Conservation (phyloP, 495 filamentous ascomycete species). For the Symbiotaphrina buchneri region DNA sequence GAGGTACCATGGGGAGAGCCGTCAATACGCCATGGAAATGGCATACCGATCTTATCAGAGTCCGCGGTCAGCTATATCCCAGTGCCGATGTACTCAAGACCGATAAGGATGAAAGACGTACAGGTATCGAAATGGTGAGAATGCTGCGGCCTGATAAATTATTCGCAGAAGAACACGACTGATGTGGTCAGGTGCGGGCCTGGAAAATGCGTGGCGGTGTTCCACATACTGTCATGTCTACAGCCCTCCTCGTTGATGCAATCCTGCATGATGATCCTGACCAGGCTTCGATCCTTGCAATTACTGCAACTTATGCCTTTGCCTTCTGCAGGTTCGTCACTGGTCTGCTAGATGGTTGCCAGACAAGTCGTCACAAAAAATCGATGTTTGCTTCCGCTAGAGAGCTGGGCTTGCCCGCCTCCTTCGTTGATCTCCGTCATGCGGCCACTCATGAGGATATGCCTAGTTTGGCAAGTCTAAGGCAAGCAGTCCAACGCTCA, state of each 20-base stretch:
- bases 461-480: constrained; percentile 46
- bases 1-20: too few species aligned
- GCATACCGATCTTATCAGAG: not conserved
- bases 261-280: constrained; percentile 42
- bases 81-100: too few species aligned
- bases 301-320: constrained; percentile 11
- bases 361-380: constrained; percentile 40
- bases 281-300: too few species aligned
- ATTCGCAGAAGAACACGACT: not conserved
- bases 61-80: not conserved
- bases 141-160: too few species aligned
- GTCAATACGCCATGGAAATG: constrained; percentile 1
- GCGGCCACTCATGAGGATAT: constrained; percentile 76
- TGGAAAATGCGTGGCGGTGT: constrained; percentile 50
- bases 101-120: too few species aligned
- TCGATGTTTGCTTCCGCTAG: constrained; percentile 70
- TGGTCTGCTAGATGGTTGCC: constrained; percentile 56
- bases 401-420: constrained; percentile 51
- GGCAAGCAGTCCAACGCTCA: constrained; percentile 37
- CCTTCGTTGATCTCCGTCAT: constrained; percentile 78
- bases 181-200: constrained; percentile 18
- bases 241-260: constrained; percentile 52
- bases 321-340: constrained; percentile 55
- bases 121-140: too few species aligned
- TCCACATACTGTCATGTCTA: constrained; percentile 64